Evolutionary conservation across 139 green algal species (phyloP), one percentile per base, ranked within the genome.

Genomic region (Chlorella sp.): DNA sequence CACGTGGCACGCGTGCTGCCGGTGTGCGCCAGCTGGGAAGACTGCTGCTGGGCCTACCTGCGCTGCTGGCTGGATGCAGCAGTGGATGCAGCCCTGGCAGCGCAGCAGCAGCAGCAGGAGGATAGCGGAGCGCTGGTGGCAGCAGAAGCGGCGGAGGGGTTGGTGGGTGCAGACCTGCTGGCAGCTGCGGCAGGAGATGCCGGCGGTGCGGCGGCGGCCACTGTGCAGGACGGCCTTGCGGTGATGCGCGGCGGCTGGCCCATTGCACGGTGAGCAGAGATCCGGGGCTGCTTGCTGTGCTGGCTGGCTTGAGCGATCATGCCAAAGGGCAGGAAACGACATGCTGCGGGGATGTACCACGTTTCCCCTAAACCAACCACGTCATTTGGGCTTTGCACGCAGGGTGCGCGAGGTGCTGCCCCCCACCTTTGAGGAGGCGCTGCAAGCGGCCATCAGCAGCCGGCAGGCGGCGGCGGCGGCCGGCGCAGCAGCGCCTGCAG

Each of bases 1-100:
- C 81, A 93, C 83, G 63, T 95, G 57, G 60, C 67, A 0, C 55
- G 74, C 39, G 64, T 93, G 68, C 86, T 95, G 64, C 89, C 94
- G 23, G 94, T 89, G 0, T 97, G 93, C 82, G 7, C 26, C 70
- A 87, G 56, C 70, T 97, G 94, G 93, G 93, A 96, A 84, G 94
- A 97, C 85, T 82, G 83, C 26, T 80, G 85, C 18, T 97, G 94
- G 94, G 90, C 87, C 9, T 88, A 94, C 81, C 93, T 92, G 86
- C 85, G 91, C 26, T 91, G 86, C 75, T 93, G 90, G 90, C 82
- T 94, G 78, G 91, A 94, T 11, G 62, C 57, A 15, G 74, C 39
- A 0, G 86, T 92, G 0, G 90, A 95, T 30, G 17, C 12, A 9
- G 25, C 44, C 38, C 63, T 92, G 71, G 70, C 30, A 17, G 11